A percentile compares a stretch with the other conserved stretches of the same genome.
Evolutionary conservation across 768 basidiomycete genomes (phyloP).

Genomic region (Tylopilus subfusipes): DNA sequence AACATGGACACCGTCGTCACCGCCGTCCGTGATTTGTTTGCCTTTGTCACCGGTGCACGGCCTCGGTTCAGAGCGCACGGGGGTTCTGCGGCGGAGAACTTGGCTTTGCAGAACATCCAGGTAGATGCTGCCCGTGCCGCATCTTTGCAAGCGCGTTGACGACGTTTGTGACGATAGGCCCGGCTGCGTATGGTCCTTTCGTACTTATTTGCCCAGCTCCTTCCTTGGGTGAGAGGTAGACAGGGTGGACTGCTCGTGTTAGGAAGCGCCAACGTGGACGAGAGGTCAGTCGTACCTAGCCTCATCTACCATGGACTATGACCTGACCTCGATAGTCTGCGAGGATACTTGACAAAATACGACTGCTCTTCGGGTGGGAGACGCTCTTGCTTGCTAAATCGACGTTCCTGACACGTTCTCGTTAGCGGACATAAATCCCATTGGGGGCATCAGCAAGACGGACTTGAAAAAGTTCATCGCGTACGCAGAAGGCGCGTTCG

Average conservation of each 20-base stretch:
- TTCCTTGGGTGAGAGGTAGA: slow-evolving; percentile 87
- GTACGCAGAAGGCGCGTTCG: slow-evolving; percentile 73
- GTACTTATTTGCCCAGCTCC: slow-evolving; percentile 91
- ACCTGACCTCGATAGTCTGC: slow-evolving; percentile 50
- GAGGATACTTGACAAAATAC: slow-evolving; percentile 97
- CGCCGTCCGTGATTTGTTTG: slow-evolving; percentile 79
- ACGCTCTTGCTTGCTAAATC: neutral
- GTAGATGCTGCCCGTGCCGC: slow-evolving; percentile 31
- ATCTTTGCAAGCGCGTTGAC: neutral
- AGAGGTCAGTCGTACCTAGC: slow-evolving; percentile 56
- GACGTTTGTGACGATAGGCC: slow-evolving; percentile 52
- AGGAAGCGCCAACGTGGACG: slow-evolving; percentile 98
- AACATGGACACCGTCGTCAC: slow-evolving; percentile 95
- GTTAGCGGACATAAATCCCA: slow-evolving; percentile 94
- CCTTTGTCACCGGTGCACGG: slow-evolving; percentile 69
- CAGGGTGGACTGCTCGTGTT: slow-evolving; percentile 86
- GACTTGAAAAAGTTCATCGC: slow-evolving; percentile 95
- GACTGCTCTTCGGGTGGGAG: slow-evolving; percentile 83
- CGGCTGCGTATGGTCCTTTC: slow-evolving; percentile 91
- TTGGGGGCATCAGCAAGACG: slow-evolving; percentile 96
- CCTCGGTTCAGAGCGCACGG: slow-evolving; percentile 85
- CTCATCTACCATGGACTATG: neutral
- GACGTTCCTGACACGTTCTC: neutral
- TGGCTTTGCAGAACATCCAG: slow-evolving; percentile 97
- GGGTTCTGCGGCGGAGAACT: slow-evolving; percentile 82